Evolutionary conservation across 306 rosid genomes (phyloP), one percentile per base, ranked within the genome.

Genomic region (Cicer arietinum): DNA sequence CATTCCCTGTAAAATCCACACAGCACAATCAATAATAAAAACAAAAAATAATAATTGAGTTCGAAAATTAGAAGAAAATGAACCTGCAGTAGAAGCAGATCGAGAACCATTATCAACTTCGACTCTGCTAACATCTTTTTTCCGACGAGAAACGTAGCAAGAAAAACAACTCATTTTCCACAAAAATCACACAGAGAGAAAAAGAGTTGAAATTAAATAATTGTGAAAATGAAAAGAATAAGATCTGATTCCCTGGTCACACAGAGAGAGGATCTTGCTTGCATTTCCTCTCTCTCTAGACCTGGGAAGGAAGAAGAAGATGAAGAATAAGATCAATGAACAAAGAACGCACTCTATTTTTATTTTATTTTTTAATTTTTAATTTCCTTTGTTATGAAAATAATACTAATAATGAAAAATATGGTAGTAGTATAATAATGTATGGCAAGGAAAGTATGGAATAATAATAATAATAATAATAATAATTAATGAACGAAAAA

Each of bases 91-190:
- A 54, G 60, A 2, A 76, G 47, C 62, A 75, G 85, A 81, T 81
- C 81, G 85, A 76, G 81, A 3, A 12, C 73, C 73, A 74, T 74
- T 85, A 14, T 81, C 85, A 66, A 85, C 65, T 75, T 85, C 74
- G 8, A 85, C 75, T 56, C 77, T 81, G 2, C 88, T 81, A 6
- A 68, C 88, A 74, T 78, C 88, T 66, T 79, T 74, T 52, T 79
- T 74, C 22, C 83, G 73, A n/a, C 85, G 72, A 78, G 73, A 67
- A 78, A 35, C 39, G 46, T 78, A 9, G 80, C 88, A 85, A 7
- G 83, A 81, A 63, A 78, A 85, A 37, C 88, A 85, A 46, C 84
- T 71, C 88, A 85, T 85, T 52, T 47, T 65, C 16, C 13, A 1
- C 61, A 7, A 6, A 13, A 39, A 14, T 1, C 46, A n/a, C 6